A percentile compares a stretch with the other conserved stretches of the same genome.
Evolutionary conservation across 23 red algal genomes (phyloP).

Genomic region (Gracilaria caudata): DNA sequence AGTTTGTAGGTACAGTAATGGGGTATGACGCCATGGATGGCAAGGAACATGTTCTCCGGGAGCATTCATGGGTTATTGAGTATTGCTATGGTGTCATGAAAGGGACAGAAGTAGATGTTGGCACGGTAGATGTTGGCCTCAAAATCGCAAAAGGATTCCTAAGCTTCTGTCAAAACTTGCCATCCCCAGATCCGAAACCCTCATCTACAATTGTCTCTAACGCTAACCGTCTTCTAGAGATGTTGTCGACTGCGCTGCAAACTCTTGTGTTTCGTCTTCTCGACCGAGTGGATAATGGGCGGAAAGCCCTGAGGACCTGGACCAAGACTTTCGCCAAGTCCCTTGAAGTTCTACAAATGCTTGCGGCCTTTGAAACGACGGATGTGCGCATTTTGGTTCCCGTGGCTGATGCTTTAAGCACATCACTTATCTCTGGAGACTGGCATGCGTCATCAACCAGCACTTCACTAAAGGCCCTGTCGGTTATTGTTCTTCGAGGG

Average conservation of each 20-base stretch:
- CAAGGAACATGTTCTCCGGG: conserved; percentile 4
- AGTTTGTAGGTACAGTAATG: conserved; percentile 28
- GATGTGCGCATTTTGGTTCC: neutral
- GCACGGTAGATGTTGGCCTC: neutral
- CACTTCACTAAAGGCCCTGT: conserved; percentile 5
- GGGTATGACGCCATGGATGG: neutral
- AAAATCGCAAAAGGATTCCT: conserved; percentile 9
- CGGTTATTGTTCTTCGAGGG: conserved; percentile 6
- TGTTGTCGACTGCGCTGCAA: neutral
- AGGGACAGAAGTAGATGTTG: neutral
- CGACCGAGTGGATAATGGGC: neutral
- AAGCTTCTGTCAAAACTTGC: neutral
- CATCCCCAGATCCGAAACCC: neutral
- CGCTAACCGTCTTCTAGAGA: neutral
- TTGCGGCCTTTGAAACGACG: neutral
- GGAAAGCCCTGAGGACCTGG: conserved; percentile 15
- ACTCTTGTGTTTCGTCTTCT: conserved; percentile 1
- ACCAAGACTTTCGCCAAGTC: neutral
- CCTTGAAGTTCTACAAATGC: conserved; percentile 18
- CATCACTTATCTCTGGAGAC: conserved; percentile 8
- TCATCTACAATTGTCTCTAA: neutral
- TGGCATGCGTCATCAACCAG: neutral
- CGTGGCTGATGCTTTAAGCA: conserved; percentile 23
- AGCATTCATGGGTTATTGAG: conserved; percentile 41
- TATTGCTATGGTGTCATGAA: conserved; percentile 44